Conservation (phyloP, 1,139 yeast species). For the Zygoascus meyerae region DNA sequence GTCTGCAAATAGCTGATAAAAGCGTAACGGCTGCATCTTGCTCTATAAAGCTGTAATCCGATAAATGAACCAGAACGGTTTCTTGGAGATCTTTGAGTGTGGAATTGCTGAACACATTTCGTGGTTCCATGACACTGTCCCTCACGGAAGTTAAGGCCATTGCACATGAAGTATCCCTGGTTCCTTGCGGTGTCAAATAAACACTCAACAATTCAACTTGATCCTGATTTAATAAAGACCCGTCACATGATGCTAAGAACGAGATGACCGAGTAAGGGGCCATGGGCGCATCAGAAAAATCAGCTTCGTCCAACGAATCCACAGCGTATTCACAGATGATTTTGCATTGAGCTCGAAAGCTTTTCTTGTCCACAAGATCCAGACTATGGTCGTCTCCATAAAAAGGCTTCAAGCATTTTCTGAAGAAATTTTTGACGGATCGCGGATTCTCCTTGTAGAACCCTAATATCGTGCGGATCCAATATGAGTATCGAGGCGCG, state of each 20-base stretch:
- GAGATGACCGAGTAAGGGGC: slow-evolving; percentile 35
- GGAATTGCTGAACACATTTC: slow-evolving; percentile 28
- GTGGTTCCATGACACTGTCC: slow-evolving; percentile 41
- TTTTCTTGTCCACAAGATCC: not conserved
- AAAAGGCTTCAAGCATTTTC: slow-evolving; percentile 27
- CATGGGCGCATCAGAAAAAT: not conserved
- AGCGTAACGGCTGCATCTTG: slow-evolving; percentile 66
- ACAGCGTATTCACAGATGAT: not conserved
- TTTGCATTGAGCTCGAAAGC: not conserved
- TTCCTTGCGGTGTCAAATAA: slow-evolving; percentile 52
- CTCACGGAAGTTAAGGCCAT: slow-evolving; percentile 52
- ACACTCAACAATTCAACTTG: slow-evolving; percentile 52
- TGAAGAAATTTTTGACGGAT: slow-evolving; percentile 37
- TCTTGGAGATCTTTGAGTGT: slow-evolving; percentile 39
- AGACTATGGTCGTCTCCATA: slow-evolving; percentile 4
- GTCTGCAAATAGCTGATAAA: slow-evolving; percentile 37
- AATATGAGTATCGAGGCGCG: not conserved
- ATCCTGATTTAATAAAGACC: slow-evolving; percentile 52
- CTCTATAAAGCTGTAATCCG: slow-evolving; percentile 53
- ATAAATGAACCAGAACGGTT: slow-evolving; percentile 47
- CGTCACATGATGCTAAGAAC: slow-evolving; percentile 46
- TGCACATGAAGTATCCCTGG: slow-evolving; percentile 37
- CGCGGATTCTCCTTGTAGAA: slow-evolving; percentile 13
- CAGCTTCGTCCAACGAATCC: slow-evolving; percentile 1
- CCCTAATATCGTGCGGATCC: too few relatives aligned